Base-by-base conservation (phyloP, 2,329 filamentous ascomycete genomes). In the Balansia obtecta region DNA sequence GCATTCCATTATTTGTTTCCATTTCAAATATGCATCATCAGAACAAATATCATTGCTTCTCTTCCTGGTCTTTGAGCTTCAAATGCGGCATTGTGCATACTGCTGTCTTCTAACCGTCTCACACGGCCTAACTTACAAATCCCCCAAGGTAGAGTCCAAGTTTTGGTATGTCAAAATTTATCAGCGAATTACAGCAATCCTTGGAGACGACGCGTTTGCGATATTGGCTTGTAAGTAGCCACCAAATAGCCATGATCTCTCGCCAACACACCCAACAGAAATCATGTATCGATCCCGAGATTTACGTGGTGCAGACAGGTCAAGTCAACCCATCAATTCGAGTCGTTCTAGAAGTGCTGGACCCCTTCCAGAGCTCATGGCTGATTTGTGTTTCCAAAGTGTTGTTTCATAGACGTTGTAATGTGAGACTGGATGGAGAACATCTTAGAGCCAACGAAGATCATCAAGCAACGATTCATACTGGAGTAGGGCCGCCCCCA, bases 1-100 rank as follows among this genome's bases (percentile, higher is more conserved):
- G 22, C 39, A 43, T 49, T n/a, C 30, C 18, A 4, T 49, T 49
- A 39, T 49, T 44, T 33, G 47, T 49, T 15, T 49, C 40, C 5
- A 32, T 43, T 18, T 49, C 47, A 32, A 49, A 16, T 39, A 49
- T 49, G 39, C 3, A 37, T 37, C 33, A 3, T 27, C 22, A 27
- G 18, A 41, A 41, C 39, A n/a, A 41, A 41, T n/a, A 4, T n/a
- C 18, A 10, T 41, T 5, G 9, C n/a, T 16, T 16, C n/a, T 6
- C 18, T 3, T 41, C n/a, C 39, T 10, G n/a, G n/a, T 16, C 15
- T 27, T 27, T 27, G 9, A 20, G 7, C n/a, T 15, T 41, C 8
- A 37, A 4, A 37, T 41, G 18, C 39, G 3, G 39, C n/a, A 10
- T 41, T 41, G 3, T 41, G 39, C 11, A 41, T 41, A 16, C 6